These are phyloP conservation scores for Eremothecium cymbalariae DNA, from an alignment of 1,139 yeast species.

Conservation along the genomic window DNA sequence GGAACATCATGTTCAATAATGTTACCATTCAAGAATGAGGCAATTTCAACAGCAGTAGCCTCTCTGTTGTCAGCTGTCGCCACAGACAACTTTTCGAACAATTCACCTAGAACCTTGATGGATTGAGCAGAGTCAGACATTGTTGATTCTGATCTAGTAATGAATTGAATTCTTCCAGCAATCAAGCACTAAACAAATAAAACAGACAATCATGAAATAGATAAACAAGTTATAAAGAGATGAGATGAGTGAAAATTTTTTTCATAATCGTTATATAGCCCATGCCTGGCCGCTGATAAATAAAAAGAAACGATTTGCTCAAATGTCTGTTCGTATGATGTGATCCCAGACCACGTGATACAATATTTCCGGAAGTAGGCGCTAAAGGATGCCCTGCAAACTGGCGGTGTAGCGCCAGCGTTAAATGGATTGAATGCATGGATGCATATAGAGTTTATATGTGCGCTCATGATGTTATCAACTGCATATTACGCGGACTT, in stretches of 20 bases:
- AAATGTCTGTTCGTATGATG: not conserved
- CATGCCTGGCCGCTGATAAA: too few relatives aligned
- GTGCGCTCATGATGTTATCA: too few relatives aligned
- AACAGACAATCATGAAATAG: constrained; percentile 1
- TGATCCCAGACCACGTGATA: not conserved
- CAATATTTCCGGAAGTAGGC: too few relatives aligned
- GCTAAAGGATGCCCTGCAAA: too few relatives aligned
- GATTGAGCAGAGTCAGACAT: constrained; percentile 42
- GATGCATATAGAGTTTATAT: too few relatives aligned
- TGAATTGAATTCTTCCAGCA: too few relatives aligned
- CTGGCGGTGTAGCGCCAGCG: too few relatives aligned
- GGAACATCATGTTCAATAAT: constrained; percentile 99
- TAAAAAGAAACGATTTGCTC: constrained; percentile 6
- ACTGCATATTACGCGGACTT: too few relatives aligned
- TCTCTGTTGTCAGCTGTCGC: constrained; percentile 78
- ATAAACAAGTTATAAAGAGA: constrained; percentile 1
- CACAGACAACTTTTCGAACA: constrained; percentile 84
- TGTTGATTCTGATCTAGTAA: constrained; percentile 8
- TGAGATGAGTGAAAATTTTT: constrained; percentile 7
- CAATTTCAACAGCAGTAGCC: constrained; percentile 81
- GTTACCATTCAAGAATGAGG: constrained; percentile 92
- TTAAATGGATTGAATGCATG: too few relatives aligned
- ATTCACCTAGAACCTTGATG: constrained; percentile 78
- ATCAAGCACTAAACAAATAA: constrained; percentile 1
- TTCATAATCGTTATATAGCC: constrained; percentile 5